A percentile compares a stretch with the other conserved stretches of the same genome.
Evolutionary conservation across 2,329 filamentous ascomycete genomes (phyloP).

Genomic region (Colletotrichum plurivorum): DNA sequence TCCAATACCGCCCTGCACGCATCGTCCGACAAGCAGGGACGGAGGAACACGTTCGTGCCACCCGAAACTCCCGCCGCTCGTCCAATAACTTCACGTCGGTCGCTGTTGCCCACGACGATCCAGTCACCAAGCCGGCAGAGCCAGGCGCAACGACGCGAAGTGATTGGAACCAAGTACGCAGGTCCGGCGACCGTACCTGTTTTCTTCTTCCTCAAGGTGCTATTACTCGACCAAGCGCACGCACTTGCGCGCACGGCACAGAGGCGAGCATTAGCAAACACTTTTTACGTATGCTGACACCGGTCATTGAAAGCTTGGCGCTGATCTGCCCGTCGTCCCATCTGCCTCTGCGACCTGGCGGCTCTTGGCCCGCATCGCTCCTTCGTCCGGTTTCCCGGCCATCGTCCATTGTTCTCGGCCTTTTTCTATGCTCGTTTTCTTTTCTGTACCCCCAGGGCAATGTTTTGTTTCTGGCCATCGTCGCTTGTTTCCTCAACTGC

Average conservation of each 20-base stretch:
- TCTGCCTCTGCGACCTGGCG: constrained; percentile 13
- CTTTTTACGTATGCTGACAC: constrained; percentile 31
- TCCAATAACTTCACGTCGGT: not conserved
- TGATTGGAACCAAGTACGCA: constrained; percentile 19
- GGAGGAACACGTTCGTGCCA: constrained; percentile 15
- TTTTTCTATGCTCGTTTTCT: constrained; percentile 3
- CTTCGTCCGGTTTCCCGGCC: constrained; percentile 20
- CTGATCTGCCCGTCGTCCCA: constrained; percentile 5
- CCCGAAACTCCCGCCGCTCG: not conserved
- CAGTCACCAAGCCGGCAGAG: constrained; percentile 9
- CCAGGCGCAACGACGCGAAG: constrained; percentile 19
- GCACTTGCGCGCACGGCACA: too few relatives aligned
- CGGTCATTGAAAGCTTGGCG: constrained; percentile 11
- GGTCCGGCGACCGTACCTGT: not conserved
- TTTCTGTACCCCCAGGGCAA: not conserved
- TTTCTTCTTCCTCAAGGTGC: constrained; percentile 24
- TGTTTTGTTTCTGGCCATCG: not conserved
- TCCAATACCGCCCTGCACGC: not conserved
- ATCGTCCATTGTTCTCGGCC: not conserved
- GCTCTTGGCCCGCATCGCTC: not conserved
- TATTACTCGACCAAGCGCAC: not conserved
- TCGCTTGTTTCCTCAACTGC: not conserved
- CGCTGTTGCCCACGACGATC: not conserved
- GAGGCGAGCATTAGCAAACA: not conserved
- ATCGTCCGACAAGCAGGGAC: constrained; percentile 13